Percentiles rank a stretch among this genome's conserved stretches.
phyloP scores from a whole-genome alignment of 345 rosid genomes.

The Rhodamnia argentea region DNA sequence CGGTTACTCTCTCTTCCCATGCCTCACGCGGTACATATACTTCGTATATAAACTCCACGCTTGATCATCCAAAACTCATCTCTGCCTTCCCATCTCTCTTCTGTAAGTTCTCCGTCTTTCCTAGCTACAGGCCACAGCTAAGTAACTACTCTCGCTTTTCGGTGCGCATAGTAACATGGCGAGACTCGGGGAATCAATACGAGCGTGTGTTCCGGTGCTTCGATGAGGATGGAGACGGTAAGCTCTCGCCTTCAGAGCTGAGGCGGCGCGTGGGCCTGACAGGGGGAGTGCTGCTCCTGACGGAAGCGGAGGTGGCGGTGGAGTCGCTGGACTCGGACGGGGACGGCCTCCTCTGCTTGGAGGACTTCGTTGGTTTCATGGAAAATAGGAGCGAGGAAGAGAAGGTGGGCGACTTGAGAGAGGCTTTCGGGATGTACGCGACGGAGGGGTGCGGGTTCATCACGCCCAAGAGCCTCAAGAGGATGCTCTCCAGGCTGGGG shows the following conservation, averaged over 20 bases:
- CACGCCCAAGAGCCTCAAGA: slow-evolving; percentile 21
- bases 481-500: slow-evolving; percentile 32
- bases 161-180: not conserved
- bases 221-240: slow-evolving; percentile 17
- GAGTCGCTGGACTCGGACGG: slow-evolving; percentile 30
- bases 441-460: slow-evolving; percentile 31
- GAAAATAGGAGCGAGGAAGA: slow-evolving; percentile 38
- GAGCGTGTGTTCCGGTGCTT: slow-evolving; percentile 10
- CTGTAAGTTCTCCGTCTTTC: not conserved
- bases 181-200: not conserved
- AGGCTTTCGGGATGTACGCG: slow-evolving; percentile 36
- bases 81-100: not conserved
- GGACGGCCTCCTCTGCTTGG: slow-evolving; percentile 35
- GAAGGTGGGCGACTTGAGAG: slow-evolving; percentile 25
- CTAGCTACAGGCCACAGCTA: not conserved
- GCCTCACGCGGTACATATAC: not conserved
- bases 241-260: slow-evolving; percentile 32
- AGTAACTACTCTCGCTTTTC: not conserved
- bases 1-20: not conserved
- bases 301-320: slow-evolving; percentile 24
- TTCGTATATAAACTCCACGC: not conserved
- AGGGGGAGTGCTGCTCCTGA: slow-evolving; percentile 3
- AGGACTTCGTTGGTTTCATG: slow-evolving; percentile 29
- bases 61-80: not conserved
- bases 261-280: not conserved